Evolutionary conservation across 805 yeast species (phyloP), one percentile per base, ranked within the genome.

Genomic region (Barnettozyma salicaria): DNA sequence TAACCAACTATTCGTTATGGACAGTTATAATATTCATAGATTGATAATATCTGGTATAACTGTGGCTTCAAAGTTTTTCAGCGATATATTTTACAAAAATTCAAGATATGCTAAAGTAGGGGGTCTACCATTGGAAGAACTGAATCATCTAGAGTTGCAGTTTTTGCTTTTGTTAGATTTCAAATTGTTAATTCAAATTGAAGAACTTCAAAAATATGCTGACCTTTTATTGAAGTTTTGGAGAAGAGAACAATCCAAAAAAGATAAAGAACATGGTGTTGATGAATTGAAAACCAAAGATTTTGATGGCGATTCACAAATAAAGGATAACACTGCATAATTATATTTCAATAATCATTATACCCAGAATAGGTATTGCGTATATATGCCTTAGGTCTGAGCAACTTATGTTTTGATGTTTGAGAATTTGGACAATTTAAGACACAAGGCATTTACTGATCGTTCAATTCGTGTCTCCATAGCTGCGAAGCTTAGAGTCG

Each of bases 21-120:
- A 92, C 61, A 82, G 95, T 40, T 90, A 83, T 61, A 92, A 92
- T 58, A 88, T 92, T 44, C 99, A 92, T 62, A 72, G 99, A 44
- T 69, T 92, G 46, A 85, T 92, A 34, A 90, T 92, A 32, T 83
- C 95, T 10, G 97, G 97, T 5, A 81, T 92, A 42, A 90, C 99
- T 0, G 97, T 92, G 19, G 86, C 95, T 19, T 83, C 95, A 26
- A 92, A 92, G 64, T 90, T 90, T 59, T 89, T 89, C 59, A 80
- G 90, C 51, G 97, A 90, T 61, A 86, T 89, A 33, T 90, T 89
- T 55, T 90, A 90, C 68, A 90, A 90, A 56, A 90, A 90, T 58
- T 78, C 92, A 37, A 73, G 97, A 45, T 90, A 90, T 59, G 96
- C 97, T 9, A 85, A 89, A 58, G 92, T 90, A 30, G 97, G 97